These are phyloP conservation scores for Arachis hypogaea DNA, from an alignment of 306 rosid species.

Conservation along the genomic window DNA sequence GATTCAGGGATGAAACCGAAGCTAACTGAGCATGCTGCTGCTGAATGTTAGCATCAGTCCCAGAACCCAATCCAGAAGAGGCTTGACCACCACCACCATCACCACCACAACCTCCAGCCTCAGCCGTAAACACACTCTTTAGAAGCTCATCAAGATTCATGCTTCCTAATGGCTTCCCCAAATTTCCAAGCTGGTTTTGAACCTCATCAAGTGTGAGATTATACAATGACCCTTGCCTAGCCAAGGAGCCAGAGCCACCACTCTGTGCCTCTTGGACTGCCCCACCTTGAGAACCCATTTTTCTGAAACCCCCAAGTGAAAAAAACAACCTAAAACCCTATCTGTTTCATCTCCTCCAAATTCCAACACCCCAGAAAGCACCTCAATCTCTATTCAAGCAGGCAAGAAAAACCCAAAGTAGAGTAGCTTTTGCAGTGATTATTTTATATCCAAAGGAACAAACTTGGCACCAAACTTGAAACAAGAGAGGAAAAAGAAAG, in stretches of 20 bases:
- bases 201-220: slow-evolving; percentile 95
- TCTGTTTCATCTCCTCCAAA: slow-evolving; percentile 26
- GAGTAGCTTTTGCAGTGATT: slow-evolving; percentile 16
- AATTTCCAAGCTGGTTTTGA: slow-evolving; percentile 90
- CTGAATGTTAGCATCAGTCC: slow-evolving; percentile 29
- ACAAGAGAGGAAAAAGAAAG: slow-evolving; percentile 10
- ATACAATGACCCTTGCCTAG: slow-evolving; percentile 71
- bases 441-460: slow-evolving; percentile 11
- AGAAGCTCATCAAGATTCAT: slow-evolving; percentile 97
- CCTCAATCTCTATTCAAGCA: slow-evolving; percentile 22
- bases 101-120: slow-evolving; percentile 55
- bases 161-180: slow-evolving; percentile 93
- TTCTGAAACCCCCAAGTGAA: slow-evolving; percentile 38
- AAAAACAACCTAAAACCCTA: slow-evolving; percentile 41
- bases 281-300: slow-evolving; percentile 89
- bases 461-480: slow-evolving; percentile 34
- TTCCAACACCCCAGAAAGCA: slow-evolving; percentile 26
- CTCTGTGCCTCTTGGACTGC: slow-evolving; percentile 60
- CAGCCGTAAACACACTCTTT: slow-evolving; percentile 80
- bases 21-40: slow-evolving; percentile 52
- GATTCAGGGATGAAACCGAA: slow-evolving; percentile 53
- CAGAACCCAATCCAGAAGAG: slow-evolving; percentile 51
- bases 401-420: slow-evolving; percentile 16
- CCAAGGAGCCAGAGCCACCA: slow-evolving; percentile 47
- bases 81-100: slow-evolving; percentile 62